These are phyloP conservation scores for Pestalotiopsis sp. DNA, from an alignment of 2,329 filamentous ascomycete species.

Conservation along the genomic window DNA sequence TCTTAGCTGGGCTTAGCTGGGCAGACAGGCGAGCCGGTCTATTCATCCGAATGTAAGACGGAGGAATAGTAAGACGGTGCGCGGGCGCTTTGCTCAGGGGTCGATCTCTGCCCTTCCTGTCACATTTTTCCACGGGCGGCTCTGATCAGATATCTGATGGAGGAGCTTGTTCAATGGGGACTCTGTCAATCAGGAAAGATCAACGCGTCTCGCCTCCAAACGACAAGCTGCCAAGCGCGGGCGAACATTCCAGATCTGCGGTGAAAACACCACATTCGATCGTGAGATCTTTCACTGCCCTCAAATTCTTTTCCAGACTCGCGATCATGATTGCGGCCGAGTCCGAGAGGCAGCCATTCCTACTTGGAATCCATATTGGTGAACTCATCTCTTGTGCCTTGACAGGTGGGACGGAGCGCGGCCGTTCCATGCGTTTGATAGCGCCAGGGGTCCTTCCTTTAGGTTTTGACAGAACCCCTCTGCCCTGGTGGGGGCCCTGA, in stretches of 20 bases:
- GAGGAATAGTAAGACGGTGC: not conserved
- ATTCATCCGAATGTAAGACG: not conserved
- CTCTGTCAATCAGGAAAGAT: conserved; percentile 10
- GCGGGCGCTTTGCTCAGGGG: not conserved
- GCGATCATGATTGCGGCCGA: not conserved
- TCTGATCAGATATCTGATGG: not conserved
- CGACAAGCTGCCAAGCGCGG: not conserved
- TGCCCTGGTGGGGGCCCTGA: not conserved
- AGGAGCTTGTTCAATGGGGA: conserved; percentile 18
- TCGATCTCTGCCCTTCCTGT: conserved; percentile 13
- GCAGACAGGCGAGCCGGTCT: not conserved
- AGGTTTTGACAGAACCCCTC: not conserved
- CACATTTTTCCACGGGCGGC: not conserved
- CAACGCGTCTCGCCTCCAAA: conserved; percentile 1
- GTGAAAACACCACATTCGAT: not conserved
- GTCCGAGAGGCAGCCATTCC: not conserved
- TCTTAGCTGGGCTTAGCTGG: not conserved
- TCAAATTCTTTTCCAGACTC: not conserved
- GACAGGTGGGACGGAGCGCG: not conserved
- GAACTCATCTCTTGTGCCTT: not conserved
- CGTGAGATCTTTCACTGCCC: not conserved
- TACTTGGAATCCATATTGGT: not conserved
- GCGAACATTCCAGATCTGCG: not conserved
- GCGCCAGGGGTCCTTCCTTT: not conserved
- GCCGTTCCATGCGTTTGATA: not conserved